Evolutionary conservation across 2,329 filamentous ascomycete species (phyloP), one percentile per base, ranked within the genome.

Genomic region (Alternaria rosae): DNA sequence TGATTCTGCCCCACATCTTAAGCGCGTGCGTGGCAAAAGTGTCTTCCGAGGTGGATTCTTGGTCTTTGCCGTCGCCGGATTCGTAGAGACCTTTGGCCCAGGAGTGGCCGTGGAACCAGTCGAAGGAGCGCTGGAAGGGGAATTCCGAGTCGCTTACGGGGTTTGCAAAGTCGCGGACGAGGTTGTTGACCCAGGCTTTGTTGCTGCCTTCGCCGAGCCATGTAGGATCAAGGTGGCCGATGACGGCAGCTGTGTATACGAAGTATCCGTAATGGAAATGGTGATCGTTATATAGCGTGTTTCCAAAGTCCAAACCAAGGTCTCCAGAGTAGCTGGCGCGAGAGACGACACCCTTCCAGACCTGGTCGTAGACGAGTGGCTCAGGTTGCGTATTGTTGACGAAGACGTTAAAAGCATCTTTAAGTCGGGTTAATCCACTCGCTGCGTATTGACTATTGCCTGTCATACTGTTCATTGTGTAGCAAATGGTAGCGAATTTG

Each of bases 41-140:
- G 79, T 99, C 95, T 81, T 99, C 95, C 0, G 93, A 97, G 48
- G 92, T 93, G 13, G 92, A 96, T 77, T 99, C 95, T 80, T 95
- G 88, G 79, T 95, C 89, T 81, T 94, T 94, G 70, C 92, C 92
- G 76, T 95, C 92, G 62, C 83, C 84, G 21, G 88, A 86, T 64
- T 91, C 87, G 74, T 89, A 93, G 11, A 95, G 82, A 1, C 92
- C 92, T 58, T 93, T 93, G 3, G 95, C 95, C 93, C 94, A 97
- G 48, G 91, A 94, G 84, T 98, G 95, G 1, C 95, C 95, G 73
- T 76, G 90, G 79, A 90, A 98, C 92, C 93, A 97, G 80, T 98
- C 95, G 76, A 97, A 98, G 54, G 70, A 66, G 35, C 78, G 76
- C 12, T 73, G 94, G 72, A 92, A 89, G 0, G 95, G 94, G 79